phyloP scores from a whole-genome alignment of 169 alveolate species.

The Eimeria acervulina region DNA sequence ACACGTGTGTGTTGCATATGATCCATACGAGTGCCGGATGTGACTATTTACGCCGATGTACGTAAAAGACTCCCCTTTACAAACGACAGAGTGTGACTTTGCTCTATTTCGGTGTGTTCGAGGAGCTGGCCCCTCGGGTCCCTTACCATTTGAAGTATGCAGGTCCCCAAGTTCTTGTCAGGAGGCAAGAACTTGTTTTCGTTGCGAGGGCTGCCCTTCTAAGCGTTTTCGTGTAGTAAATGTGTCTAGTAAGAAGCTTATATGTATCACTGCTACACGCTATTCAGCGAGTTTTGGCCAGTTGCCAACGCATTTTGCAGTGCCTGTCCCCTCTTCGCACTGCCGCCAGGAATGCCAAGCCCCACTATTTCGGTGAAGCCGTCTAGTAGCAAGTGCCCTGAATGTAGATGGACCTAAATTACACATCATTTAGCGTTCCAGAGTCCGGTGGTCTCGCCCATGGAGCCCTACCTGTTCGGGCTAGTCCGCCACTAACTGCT shows the following conservation, averaged over 20 bases:
- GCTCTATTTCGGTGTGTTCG: not conserved
- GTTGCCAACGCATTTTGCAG: not conserved
- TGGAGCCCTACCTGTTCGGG: not conserved
- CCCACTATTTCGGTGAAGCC: not conserved
- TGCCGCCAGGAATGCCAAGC: not conserved
- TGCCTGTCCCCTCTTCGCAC: not conserved
- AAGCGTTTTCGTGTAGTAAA: not conserved
- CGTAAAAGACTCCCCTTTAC: not conserved
- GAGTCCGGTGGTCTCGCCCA: not conserved
- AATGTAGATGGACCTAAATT: not conserved
- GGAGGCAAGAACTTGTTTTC: conserved; percentile 23
- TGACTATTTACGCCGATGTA: not conserved
- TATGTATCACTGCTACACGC: not conserved
- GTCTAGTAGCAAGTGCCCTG: not conserved
- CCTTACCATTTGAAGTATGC: conserved; percentile 40
- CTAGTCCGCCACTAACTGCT: not conserved
- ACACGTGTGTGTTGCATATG: not conserved
- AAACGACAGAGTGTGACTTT: not conserved
- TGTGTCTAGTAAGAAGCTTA: not conserved
- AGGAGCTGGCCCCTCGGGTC: conserved; percentile 23
- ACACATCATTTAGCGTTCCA: not conserved
- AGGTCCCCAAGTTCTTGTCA: conserved; percentile 30
- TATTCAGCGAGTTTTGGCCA: not conserved
- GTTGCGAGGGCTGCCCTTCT: not conserved
- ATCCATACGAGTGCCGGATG: not conserved